phyloP scores from a whole-genome alignment of 2,329 filamentous ascomycete species.

The Cercospora sesami region DNA sequence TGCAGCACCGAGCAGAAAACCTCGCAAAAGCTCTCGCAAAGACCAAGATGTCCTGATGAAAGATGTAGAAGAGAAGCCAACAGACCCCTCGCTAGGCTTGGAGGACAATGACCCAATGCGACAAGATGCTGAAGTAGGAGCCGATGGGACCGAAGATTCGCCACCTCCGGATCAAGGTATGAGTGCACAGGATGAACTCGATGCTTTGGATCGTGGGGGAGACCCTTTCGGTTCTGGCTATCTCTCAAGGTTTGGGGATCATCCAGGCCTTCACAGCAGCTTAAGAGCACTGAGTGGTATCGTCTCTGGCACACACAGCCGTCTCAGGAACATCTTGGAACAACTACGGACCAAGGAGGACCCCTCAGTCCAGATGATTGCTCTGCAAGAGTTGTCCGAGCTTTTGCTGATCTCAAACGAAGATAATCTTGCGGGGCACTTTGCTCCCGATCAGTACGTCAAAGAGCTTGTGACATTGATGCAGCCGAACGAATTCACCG shows the following conservation, averaged over 20 bases:
- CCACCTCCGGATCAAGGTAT: constrained; percentile 43
- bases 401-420: constrained; percentile 92
- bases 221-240: constrained; percentile 61
- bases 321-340: constrained; percentile 64
- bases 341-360: constrained; percentile 79
- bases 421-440: constrained; percentile 92
- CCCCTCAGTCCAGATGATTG: constrained; percentile 82
- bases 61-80: constrained; percentile 36
- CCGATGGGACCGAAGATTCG: constrained; percentile 58
- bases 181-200: constrained; percentile 55
- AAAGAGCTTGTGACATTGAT: constrained; percentile 91
- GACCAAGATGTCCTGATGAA: constrained; percentile 40
- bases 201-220: constrained; percentile 50
- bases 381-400: constrained; percentile 89
- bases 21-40: constrained; percentile 37
- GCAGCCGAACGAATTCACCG: constrained; percentile 77
- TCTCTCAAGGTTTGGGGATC: constrained; percentile 67
- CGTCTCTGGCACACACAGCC: constrained; percentile 79
- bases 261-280: constrained; percentile 71
- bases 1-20: constrained; percentile 33
- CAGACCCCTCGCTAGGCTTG: constrained; percentile 39
- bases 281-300: constrained; percentile 86
- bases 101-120: constrained; percentile 54
- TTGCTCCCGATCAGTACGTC: constrained; percentile 89
- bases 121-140: constrained; percentile 42